Percentiles rank a stretch among this genome's conserved stretches.
Evolutionary conservation across 495 filamentous ascomycete species (phyloP).

Genomic region (Aspergillus mulundensis): DNA sequence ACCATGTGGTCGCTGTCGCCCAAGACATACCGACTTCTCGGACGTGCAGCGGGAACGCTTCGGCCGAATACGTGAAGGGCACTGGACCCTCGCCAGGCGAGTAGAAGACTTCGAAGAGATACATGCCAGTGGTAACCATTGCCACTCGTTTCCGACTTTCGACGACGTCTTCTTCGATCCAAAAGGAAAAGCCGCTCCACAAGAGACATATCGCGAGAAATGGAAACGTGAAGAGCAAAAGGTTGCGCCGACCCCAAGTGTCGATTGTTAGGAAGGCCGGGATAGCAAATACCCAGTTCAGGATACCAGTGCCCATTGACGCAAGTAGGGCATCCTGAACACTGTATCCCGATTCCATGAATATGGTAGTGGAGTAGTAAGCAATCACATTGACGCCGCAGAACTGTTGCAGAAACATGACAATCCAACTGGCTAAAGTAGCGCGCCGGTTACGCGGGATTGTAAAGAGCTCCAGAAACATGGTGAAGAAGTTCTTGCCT

Average conservation of each 20-base stretch:
- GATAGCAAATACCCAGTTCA: conserved; percentile 62
- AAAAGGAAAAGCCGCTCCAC: conserved; percentile 55
- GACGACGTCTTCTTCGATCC: conserved; percentile 35
- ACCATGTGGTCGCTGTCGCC: conserved; percentile 50
- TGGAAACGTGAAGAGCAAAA: conserved; percentile 64
- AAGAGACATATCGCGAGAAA: conserved; percentile 56
- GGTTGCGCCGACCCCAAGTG: conserved; percentile 57
- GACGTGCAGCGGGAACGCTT: conserved; percentile 56
- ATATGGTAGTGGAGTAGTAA: conserved; percentile 55
- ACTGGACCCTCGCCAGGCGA: conserved; percentile 55
- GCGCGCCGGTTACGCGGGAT: conserved; percentile 52
- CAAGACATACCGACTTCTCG: conserved; percentile 68
- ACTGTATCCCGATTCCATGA: conserved; percentile 44
- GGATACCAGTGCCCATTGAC: conserved; percentile 60
- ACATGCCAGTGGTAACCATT: conserved; percentile 49
- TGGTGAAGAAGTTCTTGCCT: conserved; percentile 44
- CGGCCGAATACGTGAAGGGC: conserved; percentile 56
- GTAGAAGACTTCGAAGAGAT: conserved; percentile 51
- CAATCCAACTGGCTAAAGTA: conserved; percentile 47
- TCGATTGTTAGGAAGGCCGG: conserved; percentile 68
- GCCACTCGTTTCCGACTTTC: conserved; percentile 36
- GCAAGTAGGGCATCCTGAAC: conserved; percentile 47
- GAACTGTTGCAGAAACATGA: conserved; percentile 52
- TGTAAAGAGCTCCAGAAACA: conserved; percentile 51
- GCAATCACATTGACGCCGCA: conserved; percentile 52